A percentile compares a stretch with the other conserved stretches of the same genome.
Conservation (phyloP, 2,329 filamentous ascomycete genomes). For the Hypoxylon sp. region DNA sequence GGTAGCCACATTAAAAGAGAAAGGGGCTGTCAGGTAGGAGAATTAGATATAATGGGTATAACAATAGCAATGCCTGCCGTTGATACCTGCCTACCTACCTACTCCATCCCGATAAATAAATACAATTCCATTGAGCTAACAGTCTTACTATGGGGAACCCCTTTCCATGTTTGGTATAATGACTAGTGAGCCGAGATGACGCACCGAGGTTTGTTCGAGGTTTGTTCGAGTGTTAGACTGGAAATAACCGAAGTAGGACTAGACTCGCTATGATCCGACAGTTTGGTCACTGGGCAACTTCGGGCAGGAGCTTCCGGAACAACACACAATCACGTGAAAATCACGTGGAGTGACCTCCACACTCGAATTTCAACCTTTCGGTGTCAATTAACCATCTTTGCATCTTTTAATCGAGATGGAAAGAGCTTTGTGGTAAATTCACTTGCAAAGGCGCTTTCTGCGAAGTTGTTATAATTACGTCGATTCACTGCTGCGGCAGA, state of each 20-base stretch:
- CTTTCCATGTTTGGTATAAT: too few species aligned
- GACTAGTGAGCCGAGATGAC: too few species aligned
- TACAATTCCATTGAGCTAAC: too few species aligned
- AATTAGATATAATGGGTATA: not conserved
- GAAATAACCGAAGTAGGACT: not conserved
- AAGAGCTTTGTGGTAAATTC: slow-evolving; percentile 7
- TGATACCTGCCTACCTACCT: not conserved
- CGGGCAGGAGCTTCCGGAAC: slow-evolving; percentile 16
- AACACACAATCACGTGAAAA: slow-evolving; percentile 42
- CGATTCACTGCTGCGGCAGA: not conserved
- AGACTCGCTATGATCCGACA: slow-evolving; percentile 8
- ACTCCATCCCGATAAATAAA: too few species aligned
- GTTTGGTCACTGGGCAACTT: not conserved
- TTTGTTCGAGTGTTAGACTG: too few species aligned
- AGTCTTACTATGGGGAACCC: too few species aligned
- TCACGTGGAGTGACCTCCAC: slow-evolving; percentile 43
- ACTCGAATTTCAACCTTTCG: slow-evolving; percentile 34
- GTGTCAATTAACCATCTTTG: slow-evolving; percentile 27
- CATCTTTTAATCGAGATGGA: slow-evolving; percentile 8
- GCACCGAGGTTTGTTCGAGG: too few species aligned
- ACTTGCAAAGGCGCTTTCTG: not conserved
- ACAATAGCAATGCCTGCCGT: not conserved
- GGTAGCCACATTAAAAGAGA: slow-evolving; percentile 71
- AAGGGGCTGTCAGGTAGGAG: slow-evolving; percentile 72
- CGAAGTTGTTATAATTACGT: not conserved